Evolutionary conservation across 148 eudicot species (phyloP).

Genomic region (Linanthus parryae): DNA sequence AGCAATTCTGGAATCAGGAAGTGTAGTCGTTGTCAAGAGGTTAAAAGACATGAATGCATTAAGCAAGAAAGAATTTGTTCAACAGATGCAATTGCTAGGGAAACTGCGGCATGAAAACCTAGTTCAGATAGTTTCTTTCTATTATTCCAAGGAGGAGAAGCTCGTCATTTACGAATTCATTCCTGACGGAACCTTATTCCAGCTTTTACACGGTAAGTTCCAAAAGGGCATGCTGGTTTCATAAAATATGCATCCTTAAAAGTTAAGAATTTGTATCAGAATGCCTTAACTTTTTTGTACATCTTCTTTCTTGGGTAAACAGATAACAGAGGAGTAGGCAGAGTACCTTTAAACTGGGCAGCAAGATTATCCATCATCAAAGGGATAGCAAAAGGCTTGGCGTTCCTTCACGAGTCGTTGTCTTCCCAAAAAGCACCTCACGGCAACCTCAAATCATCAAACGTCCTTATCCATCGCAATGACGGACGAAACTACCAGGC

Average conservation of each 20-base stretch:
- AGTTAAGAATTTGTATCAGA: no score
- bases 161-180: constrained; percentile 33
- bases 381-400: constrained; percentile 29
- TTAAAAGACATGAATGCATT: constrained; percentile 21
- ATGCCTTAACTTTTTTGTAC: no score
- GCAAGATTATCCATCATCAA: constrained; percentile 38
- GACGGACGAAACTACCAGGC: constrained; percentile 11
- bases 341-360: constrained; percentile 33
- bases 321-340: constrained; percentile 34
- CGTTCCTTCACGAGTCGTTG: constrained; percentile 25
- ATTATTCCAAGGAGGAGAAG: constrained; percentile 36
- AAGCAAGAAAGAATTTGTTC: constrained; percentile 35
- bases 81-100: constrained; percentile 37
- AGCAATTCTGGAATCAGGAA: constrained; percentile 31
- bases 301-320: neutral
- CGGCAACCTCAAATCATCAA: constrained; percentile 49
- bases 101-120: constrained; percentile 33
- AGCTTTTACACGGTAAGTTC: constrained; percentile 40
- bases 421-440: constrained; percentile 31
- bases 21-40: constrained; percentile 32
- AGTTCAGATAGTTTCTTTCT: constrained; percentile 26
- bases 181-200: constrained; percentile 26
- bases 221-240: no score
- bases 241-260: no score
- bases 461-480: constrained; percentile 22